Evolutionary conservation across 2,329 filamentous ascomycete species (phyloP), one percentile per base, ranked within the genome.

Genomic region (Chaetomium strumarium): DNA sequence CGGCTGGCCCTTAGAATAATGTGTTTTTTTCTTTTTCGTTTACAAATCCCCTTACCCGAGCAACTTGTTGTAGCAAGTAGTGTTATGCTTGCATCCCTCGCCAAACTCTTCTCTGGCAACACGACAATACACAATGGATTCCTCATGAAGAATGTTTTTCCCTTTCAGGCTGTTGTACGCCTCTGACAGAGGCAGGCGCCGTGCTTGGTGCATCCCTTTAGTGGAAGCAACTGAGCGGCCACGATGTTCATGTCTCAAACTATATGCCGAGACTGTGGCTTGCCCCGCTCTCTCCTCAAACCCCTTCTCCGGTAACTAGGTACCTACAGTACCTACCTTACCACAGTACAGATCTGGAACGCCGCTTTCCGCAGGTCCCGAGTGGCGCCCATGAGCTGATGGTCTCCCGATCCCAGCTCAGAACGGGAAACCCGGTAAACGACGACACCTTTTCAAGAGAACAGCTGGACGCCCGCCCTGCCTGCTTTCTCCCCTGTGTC

Each of bases 401-500:
- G 39, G 45, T 53, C 34, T 44, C 36, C 46, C 46, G 40, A 46
- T 17, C 49, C 19, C n/a, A 39, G 14, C 19, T 24, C 24, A 13
- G 37, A 31, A 30, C 20, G 38, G 36, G 36, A 16, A 39, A 6
- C 24, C 17, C 29, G 17, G 17, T 24, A 17, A 19, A 20, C 17
- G 12, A 41, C 12, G 24, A 24, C 9, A 39, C 19, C n/a, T n/a
- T 2, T 19, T 1, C 13, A 20, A 38, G 38, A 29, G 34, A 24
- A 43, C 17, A 44, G 33, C 12, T 20, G 12, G 11, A 20, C 20
- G 7, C 24, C 7, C 24, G n/a, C 7, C 24, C 33, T 49, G 40
- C 44, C 40, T 48, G 51, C 33, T 42, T 49, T n/a, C n/a, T n/a
- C n/a, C 38, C 41, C 31, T 36, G 31, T 52, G 53, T 55, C 49